A percentile compares a stretch with the other conserved stretches of the same genome.
These are phyloP conservation scores for Pyrrhoderma noxium DNA, from an alignment of 1,284 basidiomycete genomes.

Conservation along the genomic window DNA sequence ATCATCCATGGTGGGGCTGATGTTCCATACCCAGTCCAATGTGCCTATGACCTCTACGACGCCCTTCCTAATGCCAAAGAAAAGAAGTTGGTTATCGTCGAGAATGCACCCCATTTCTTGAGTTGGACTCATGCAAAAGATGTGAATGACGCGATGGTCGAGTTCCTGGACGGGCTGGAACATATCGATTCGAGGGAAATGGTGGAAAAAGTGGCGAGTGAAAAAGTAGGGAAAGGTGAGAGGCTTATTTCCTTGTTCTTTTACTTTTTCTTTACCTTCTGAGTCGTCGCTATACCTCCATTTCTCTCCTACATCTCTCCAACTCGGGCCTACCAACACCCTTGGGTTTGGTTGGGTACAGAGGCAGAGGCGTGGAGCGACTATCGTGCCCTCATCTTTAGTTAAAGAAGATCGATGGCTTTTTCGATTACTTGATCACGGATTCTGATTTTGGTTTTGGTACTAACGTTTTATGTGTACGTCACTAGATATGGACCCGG, in stretches of 20 bases:
- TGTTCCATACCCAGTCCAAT: slow-evolving; percentile 6
- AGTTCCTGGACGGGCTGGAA: slow-evolving; percentile 16
- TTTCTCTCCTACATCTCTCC: too few species aligned
- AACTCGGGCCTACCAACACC: too few species aligned
- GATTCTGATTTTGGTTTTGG: too few species aligned
- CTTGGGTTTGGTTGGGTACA: too few species aligned
- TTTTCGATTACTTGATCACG: too few species aligned
- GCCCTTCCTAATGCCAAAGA: slow-evolving; percentile 18
- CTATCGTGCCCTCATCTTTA: too few species aligned
- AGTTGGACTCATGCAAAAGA: slow-evolving; percentile 20
- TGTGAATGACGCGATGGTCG: slow-evolving; percentile 17
- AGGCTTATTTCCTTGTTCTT: not conserved
- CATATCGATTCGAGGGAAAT: not conserved
- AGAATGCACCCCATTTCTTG: slow-evolving; percentile 19
- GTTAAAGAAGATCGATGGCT: too few species aligned
- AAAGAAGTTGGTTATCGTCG: slow-evolving; percentile 17
- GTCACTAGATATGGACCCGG: not conserved
- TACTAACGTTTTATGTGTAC: too few species aligned
- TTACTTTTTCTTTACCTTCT: not conserved
- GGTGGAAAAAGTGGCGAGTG: slow-evolving; percentile 17
- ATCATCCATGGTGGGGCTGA: slow-evolving; percentile 19
- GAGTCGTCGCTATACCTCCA: not conserved
- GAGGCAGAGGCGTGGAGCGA: too few species aligned
- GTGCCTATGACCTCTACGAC: slow-evolving; percentile 17
- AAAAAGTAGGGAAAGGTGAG: not conserved